Evolutionary conservation across 352 stramenopile species (phyloP).

Genomic region (Peronosclerospora sorghi): DNA sequence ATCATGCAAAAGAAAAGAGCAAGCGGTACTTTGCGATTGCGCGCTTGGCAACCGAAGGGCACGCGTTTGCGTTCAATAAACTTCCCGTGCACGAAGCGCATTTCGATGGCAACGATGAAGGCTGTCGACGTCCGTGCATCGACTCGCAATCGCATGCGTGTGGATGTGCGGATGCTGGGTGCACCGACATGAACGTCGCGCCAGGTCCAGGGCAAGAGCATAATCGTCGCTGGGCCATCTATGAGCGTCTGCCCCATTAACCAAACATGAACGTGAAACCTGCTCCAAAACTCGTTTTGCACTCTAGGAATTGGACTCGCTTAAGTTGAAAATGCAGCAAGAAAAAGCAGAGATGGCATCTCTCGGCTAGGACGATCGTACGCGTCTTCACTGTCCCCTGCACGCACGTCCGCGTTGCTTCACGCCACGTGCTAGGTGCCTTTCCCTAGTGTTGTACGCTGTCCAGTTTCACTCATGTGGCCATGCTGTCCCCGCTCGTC

Average conservation of each 20-base stretch:
- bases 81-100: slow-evolving; percentile 50
- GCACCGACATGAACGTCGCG: slow-evolving; percentile 52
- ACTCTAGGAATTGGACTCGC: no score
- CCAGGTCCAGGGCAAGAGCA: slow-evolving; percentile 74
- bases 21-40: slow-evolving; percentile 87
- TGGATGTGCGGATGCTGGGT: slow-evolving; percentile 77
- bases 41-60: slow-evolving; percentile 62
- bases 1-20: slow-evolving; percentile 69
- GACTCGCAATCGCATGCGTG: slow-evolving; percentile 70
- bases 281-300: no score
- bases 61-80: slow-evolving; percentile 87
- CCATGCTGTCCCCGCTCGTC: slow-evolving; percentile 64
- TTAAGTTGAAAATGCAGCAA: no score
- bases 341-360: no score
- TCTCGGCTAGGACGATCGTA: no score
- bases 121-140: slow-evolving; percentile 67
- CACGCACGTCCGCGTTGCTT: no score
- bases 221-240: slow-evolving; percentile 86
- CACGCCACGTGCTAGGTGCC: no score
- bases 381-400: no score
- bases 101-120: slow-evolving; percentile 69
- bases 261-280: no score
- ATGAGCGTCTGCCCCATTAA: slow-evolving; percentile 48
- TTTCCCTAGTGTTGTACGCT: no score
- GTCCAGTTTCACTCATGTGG: no score